These are phyloP conservation scores for Leishmania martiniquensis DNA, from an alignment of 208 protist species.

Conservation along the genomic window DNA sequence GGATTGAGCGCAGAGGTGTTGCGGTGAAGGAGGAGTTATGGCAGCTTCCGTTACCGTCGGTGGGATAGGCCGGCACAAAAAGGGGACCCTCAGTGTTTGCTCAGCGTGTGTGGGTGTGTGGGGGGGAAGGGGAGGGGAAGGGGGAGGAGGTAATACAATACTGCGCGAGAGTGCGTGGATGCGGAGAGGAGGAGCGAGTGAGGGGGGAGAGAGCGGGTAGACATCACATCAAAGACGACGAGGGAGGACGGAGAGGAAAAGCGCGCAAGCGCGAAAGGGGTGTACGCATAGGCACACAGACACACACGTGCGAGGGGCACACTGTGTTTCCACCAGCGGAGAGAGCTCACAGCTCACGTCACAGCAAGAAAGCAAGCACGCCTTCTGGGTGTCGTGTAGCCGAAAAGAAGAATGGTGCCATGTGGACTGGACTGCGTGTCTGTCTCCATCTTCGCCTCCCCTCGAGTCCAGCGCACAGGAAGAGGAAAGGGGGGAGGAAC, in stretches of 20 bases:
- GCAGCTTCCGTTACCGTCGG: background rate
- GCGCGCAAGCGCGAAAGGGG: background rate
- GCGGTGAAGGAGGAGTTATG: background rate
- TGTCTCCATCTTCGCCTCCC: background rate
- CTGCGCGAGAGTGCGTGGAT: background rate
- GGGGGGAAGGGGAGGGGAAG: background rate
- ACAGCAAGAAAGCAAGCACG: background rate
- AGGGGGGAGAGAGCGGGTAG: background rate
- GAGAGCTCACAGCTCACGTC: background rate
- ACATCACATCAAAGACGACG: background rate
- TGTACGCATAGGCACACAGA: background rate
- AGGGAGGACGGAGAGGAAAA: constrained; percentile 1
- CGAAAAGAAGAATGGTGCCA: background rate
- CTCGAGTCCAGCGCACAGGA: background rate
- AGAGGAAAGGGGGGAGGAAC: background rate
- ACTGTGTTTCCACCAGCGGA: background rate
- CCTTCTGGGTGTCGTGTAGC: background rate
- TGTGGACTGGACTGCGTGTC: background rate
- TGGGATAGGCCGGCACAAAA: too few relatives aligned
- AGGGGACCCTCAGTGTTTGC: too few relatives aligned
- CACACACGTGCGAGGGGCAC: background rate
- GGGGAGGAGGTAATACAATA: background rate
- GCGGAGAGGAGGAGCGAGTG: background rate
- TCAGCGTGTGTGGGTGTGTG: background rate
- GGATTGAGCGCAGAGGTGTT: background rate